These are phyloP conservation scores for Zoysia matrella DNA, from an alignment of 202 grass and related monocot species.

Conservation along the genomic window DNA sequence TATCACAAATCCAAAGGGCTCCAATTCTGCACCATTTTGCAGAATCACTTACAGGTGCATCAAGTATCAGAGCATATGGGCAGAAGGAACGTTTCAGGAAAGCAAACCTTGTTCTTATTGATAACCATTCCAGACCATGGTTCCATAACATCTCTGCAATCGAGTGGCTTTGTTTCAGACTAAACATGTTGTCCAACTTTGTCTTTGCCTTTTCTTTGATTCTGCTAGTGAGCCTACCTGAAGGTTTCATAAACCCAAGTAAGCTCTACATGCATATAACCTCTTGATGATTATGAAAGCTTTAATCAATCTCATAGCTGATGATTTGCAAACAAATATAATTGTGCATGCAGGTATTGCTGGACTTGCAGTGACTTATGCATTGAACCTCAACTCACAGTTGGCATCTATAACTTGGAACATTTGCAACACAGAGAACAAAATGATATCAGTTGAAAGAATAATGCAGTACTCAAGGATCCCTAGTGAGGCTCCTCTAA, in stretches of 20 bases:
- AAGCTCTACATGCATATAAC: constrained; percentile 38
- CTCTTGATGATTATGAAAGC: too few relatives aligned
- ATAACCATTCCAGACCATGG: constrained; percentile 77
- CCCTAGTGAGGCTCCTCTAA: constrained; percentile 78
- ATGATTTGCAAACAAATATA: too few relatives aligned
- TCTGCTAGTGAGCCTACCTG: constrained; percentile 86
- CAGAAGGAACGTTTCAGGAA: constrained; percentile 87
- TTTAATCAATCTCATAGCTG: too few relatives aligned
- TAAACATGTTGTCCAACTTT: constrained; percentile 89
- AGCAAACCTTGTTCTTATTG: constrained; percentile 67
- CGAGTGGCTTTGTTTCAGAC: constrained; percentile 90
- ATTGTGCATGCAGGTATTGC: constrained; percentile 66
- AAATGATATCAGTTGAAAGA: constrained; percentile 98
- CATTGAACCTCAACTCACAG: constrained; percentile 92
- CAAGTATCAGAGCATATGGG: constrained; percentile 89
- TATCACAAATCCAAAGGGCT: constrained; percentile 89
- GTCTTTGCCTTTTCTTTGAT: constrained; percentile 86
- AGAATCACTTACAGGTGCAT: constrained; percentile 84
- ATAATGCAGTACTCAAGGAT: constrained; percentile 94
- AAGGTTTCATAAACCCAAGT: constrained; percentile 99
- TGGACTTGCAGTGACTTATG: constrained; percentile 93
- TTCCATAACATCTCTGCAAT: constrained; percentile 83
- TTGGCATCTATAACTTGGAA: constrained; percentile 82
- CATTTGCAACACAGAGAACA: constrained; percentile 89
- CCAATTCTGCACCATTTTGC: constrained; percentile 97